Evolutionary conservation across 108 stramenopile genomes (phyloP).

Genomic region (Nitzschia palea): DNA sequence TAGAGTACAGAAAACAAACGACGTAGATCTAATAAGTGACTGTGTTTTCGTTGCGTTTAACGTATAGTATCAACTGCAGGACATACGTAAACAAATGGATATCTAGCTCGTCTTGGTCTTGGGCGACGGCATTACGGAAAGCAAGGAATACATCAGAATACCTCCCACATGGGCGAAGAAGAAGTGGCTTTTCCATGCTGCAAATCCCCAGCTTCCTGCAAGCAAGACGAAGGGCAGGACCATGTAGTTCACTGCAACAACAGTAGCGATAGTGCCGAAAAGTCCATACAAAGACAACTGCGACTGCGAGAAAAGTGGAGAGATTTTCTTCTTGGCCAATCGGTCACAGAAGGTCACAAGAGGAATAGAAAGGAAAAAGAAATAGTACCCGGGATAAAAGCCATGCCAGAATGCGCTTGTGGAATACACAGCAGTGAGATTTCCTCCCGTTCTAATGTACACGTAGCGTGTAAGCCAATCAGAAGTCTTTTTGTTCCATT

Average conservation of each 20-base stretch:
- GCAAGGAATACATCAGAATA: conserved; percentile 57
- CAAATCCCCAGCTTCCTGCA: conserved; percentile 61
- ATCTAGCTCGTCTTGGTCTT: no score
- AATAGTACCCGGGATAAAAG: conserved; percentile 96
- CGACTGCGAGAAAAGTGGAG: conserved; percentile 69
- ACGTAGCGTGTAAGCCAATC: conserved; percentile 93
- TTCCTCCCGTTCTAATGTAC: conserved; percentile 90
- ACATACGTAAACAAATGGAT: no score
- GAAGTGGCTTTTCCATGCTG: conserved; percentile 70
- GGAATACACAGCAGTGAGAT: conserved; percentile 82
- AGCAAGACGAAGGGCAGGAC: conserved; percentile 79
- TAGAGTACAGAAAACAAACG: no score
- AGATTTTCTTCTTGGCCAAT: conserved; percentile 83
- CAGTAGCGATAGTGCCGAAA: conserved; percentile 62
- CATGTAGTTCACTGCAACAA: conserved; percentile 75
- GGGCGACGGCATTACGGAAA: conserved; percentile 60
- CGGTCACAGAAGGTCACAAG: conserved; percentile 79
- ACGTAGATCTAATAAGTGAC: no score
- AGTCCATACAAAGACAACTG: conserved; percentile 79
- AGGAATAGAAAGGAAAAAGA: conserved; percentile 92
- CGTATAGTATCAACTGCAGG: no score
- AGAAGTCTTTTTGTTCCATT: conserved; percentile 97
- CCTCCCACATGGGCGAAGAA: conserved; percentile 81
- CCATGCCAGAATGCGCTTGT: conserved; percentile 97
- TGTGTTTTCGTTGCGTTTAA: no score